Conservation (phyloP, 2,329 filamentous ascomycete species). For the Paracoccidioides brasiliensis region DNA sequence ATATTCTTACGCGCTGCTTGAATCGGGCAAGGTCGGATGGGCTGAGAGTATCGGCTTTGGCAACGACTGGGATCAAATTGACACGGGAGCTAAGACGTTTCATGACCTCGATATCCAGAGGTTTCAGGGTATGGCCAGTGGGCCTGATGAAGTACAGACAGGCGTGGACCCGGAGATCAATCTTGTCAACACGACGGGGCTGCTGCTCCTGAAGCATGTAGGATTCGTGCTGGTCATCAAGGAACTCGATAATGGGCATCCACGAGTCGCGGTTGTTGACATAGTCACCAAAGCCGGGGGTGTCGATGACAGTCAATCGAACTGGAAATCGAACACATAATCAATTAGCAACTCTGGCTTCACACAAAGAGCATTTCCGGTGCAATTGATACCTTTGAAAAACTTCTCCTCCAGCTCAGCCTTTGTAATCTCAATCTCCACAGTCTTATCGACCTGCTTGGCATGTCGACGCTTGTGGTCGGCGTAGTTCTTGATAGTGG, state of each 20-base stretch:
- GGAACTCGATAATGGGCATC: conserved; percentile 99
- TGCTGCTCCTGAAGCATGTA: conserved; percentile 99
- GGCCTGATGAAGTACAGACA: conserved; percentile 99
- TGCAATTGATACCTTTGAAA: conserved; percentile 76
- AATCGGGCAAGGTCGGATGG: conserved; percentile 81
- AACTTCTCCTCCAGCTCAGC: conserved; percentile 99
- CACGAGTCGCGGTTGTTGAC: conserved; percentile 99
- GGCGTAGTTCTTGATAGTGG: conserved; percentile 99
- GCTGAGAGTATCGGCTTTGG: conserved; percentile 96
- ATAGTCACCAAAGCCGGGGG: conserved; percentile 97
- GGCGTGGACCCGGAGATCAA: conserved; percentile 94
- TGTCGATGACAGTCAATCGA: conserved; percentile 96
- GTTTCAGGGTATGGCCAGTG: conserved; percentile 96
- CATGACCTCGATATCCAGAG: conserved; percentile 98
- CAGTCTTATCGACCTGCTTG: conserved; percentile 99
- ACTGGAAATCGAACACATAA: conserved; percentile 41
- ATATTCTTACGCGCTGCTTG: conserved; percentile 69
- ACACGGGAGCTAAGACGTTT: conserved; percentile 96
- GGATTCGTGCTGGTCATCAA: conserved; percentile 99
- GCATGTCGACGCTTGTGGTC: conserved; percentile 98
- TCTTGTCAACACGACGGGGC: conserved; percentile 94
- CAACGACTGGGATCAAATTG: conserved; percentile 95
- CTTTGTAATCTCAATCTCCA: conserved; percentile 99
- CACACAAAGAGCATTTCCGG: neutral
- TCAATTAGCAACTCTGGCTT: neutral